Evolutionary conservation across 495 filamentous ascomycete genomes (phyloP).

Genomic region (Cairneyella variabilis): DNA sequence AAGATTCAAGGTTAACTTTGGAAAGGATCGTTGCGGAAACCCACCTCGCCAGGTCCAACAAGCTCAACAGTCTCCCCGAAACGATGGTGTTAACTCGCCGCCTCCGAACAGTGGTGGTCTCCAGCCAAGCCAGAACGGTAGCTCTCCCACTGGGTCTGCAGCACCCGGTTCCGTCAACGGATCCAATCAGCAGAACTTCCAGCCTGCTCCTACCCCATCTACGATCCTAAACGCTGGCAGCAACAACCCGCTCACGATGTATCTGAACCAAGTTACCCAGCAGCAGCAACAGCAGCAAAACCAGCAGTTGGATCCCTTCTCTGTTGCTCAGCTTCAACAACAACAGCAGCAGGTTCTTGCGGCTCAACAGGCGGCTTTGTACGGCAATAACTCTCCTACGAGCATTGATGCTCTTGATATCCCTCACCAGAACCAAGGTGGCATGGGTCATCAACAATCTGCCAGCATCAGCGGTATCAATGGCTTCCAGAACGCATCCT

Average conservation of each 20-base stretch:
- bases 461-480: constrained; percentile 59
- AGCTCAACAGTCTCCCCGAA: constrained; percentile 41
- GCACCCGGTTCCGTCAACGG: constrained; percentile 28
- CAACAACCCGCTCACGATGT: constrained; percentile 93
- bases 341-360: constrained; percentile 60
- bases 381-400: constrained; percentile 44
- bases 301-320: constrained; percentile 45
- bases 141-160: constrained; percentile 51
- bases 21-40: constrained; percentile 97
- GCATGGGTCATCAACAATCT: constrained; percentile 54
- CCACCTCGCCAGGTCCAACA: constrained; percentile 80
- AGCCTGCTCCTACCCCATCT: constrained; percentile 49
- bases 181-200: constrained; percentile 23
- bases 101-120: constrained; percentile 36
- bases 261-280: constrained; percentile 78
- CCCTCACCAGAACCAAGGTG: constrained; percentile 18
- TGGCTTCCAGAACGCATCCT: constrained; percentile 41
- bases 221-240: constrained; percentile 71
- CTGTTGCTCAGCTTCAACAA: constrained; percentile 51
- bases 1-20: constrained; percentile 99
- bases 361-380: constrained; percentile 58
- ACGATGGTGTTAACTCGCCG: constrained; percentile 64
- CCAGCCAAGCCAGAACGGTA: constrained; percentile 48
- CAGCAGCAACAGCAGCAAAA: constrained; percentile 56
- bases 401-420: constrained; percentile 38